Conservation (phyloP, 1,284 basidiomycete genomes). For the Cerrena zonata region DNA sequence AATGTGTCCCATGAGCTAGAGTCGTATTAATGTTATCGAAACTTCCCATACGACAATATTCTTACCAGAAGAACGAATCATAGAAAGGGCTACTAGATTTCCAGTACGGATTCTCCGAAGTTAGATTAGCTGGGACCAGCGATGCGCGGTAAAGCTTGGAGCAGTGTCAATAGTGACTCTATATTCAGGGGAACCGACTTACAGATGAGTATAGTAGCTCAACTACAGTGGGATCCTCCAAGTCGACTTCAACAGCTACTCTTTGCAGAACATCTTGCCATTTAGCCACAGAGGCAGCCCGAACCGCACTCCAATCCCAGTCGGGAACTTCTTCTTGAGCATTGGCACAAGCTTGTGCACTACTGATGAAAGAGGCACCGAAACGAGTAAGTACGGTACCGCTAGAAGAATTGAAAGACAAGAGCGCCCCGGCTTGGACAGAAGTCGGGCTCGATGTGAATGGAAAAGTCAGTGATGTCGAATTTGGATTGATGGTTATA, state of each 20-base stretch:
- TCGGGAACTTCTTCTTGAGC: constrained; percentile 41
- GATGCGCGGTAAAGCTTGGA: constrained; percentile 43
- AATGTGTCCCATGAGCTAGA: constrained; percentile 49
- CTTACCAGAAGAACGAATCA: constrained; percentile 42
- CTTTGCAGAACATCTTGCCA: constrained; percentile 41
- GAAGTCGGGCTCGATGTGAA: constrained; percentile 30
- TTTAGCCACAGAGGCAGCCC: constrained; percentile 29
- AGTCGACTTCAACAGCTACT: constrained; percentile 31
- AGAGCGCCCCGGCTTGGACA: constrained; percentile 40
- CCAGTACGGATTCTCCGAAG: constrained; percentile 32
- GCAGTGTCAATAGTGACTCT: background rate
- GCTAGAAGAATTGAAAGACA: constrained; percentile 31
- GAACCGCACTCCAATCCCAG: constrained; percentile 40
- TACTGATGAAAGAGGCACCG: constrained; percentile 40
- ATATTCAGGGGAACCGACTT: constrained; percentile 4
- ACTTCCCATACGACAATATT: too few species aligned
- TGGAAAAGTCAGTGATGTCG: constrained; percentile 32
- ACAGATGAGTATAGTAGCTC: constrained; percentile 45
- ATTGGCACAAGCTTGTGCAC: constrained; percentile 40
- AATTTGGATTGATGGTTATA: constrained; percentile 28
- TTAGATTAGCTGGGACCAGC: constrained; percentile 47
- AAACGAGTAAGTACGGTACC: constrained; percentile 35
- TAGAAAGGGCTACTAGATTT: constrained; percentile 38
- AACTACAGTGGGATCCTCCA: constrained; percentile 38
- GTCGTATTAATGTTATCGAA: too few species aligned